Percentiles rank a stretch among this genome's conserved stretches.
Conservation (phyloP, 768 basidiomycete species). For the Cystobasidium tubakii region DNA sequence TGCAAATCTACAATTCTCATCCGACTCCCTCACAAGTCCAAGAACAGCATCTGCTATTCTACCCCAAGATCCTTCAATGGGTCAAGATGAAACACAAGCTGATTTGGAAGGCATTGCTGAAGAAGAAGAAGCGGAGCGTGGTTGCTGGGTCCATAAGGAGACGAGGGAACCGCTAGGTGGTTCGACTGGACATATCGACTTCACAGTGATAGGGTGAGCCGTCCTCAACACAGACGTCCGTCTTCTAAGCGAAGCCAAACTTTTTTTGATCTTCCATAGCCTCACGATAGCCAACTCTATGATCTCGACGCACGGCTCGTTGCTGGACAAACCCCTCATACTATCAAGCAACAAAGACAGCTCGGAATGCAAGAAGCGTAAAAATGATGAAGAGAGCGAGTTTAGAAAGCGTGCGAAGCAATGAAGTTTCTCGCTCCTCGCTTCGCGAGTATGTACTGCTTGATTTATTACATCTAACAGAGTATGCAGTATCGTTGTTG, state of each 20-base stretch:
- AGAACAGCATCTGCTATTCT: constrained; percentile 13
- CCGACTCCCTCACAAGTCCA: neutral
- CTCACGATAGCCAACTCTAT: constrained; percentile 45
- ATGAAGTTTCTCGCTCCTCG: neutral
- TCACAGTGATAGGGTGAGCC: constrained; percentile 57
- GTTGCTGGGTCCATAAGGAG: constrained; percentile 50
- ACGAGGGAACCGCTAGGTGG: constrained; percentile 51
- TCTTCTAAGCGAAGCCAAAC: too few relatives aligned
- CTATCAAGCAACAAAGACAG: neutral
- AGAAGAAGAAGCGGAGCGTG: constrained; percentile 50
- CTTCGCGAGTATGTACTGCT: neutral
- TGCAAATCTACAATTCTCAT: constrained; percentile 13
- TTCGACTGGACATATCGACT: constrained; percentile 51
- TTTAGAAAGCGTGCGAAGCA: neutral
- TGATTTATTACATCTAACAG: neutral
- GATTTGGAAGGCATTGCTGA: constrained; percentile 36
- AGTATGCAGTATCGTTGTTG: neutral
- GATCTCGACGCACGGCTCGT: constrained; percentile 46
- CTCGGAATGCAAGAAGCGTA: neutral
- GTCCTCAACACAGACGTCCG: too few relatives aligned
- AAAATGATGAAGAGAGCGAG: constrained; percentile 8
- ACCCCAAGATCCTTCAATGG: constrained; percentile 36
- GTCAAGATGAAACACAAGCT: constrained; percentile 39
- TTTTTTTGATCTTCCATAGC: constrained; percentile 22
- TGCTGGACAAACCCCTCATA: constrained; percentile 43